These are phyloP conservation scores for Fusarium chlamydosporum DNA, from an alignment of 2,329 filamentous ascomycete genomes.

Conservation along the genomic window DNA sequence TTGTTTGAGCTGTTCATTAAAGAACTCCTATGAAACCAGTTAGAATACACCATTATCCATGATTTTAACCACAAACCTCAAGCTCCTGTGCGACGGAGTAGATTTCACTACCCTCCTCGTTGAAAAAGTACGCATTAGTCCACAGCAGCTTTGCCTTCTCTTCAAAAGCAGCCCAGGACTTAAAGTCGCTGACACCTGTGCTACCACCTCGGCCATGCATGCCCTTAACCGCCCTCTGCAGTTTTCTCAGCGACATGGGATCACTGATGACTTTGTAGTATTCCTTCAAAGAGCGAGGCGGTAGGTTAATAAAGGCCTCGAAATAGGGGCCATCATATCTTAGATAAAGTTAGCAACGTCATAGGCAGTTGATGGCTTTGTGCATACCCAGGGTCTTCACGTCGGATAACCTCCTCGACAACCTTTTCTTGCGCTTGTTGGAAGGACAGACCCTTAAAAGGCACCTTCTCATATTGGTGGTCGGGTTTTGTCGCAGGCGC, in stretches of 20 bases:
- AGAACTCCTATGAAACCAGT: conserved; percentile 70
- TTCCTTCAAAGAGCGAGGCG: conserved; percentile 80
- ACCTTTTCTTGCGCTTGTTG: conserved; percentile 91
- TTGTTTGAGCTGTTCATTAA: conserved; percentile 76
- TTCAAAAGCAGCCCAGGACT: conserved; percentile 85
- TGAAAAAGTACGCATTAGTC: conserved; percentile 90
- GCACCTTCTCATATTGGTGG: conserved; percentile 67
- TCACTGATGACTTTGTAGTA: conserved; percentile 89
- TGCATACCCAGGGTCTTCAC: conserved; percentile 73
- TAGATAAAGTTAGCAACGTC: conserved; percentile 49
- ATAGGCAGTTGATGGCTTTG: background rate
- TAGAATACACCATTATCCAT: conserved; percentile 15
- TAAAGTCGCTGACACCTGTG: conserved; percentile 77
- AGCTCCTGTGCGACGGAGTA: conserved; percentile 82
- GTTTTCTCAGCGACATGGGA: conserved; percentile 81
- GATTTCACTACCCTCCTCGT: conserved; percentile 91
- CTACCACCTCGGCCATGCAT: conserved; percentile 76
- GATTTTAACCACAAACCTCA: conserved; percentile 68
- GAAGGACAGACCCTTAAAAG: conserved; percentile 81
- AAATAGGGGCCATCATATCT: conserved; percentile 79
- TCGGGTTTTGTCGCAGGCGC: conserved; percentile 62
- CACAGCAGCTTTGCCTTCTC: conserved; percentile 85
- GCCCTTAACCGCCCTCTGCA: conserved; percentile 83
- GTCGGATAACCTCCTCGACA: conserved; percentile 79
- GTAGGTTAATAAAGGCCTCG: conserved; percentile 82